Evolutionary conservation across 2,329 filamentous ascomycete genomes (phyloP).

Genomic region (Alternaria longipes): DNA sequence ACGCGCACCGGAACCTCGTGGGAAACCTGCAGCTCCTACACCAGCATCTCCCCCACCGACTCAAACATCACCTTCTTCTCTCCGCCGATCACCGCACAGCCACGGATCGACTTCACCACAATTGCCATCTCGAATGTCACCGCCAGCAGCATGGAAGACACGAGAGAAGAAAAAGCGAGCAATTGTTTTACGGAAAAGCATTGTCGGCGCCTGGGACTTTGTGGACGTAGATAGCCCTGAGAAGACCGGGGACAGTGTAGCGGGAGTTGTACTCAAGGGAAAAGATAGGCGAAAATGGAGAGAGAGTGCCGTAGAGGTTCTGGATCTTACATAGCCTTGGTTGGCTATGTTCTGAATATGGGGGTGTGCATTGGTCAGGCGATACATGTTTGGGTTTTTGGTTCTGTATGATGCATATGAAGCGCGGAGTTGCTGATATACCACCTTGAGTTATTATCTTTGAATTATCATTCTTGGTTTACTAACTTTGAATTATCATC

Average conservation of each 20-base stretch:
- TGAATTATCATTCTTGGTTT: background rate
- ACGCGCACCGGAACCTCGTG: background rate
- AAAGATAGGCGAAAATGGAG: constrained; percentile 45
- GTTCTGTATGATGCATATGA: background rate
- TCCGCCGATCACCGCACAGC: constrained; percentile 36
- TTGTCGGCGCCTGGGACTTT: constrained; percentile 45
- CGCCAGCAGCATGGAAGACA: constrained; percentile 43
- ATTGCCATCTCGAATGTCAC: constrained; percentile 4
- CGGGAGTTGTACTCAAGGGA: constrained; percentile 24
- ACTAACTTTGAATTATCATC: no score
- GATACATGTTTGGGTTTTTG: background rate
- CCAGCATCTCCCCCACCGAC: constrained; percentile 17
- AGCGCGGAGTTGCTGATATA: background rate
- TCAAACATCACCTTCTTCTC: constrained; percentile 3
- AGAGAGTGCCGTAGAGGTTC: constrained; percentile 48
- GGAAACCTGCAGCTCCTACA: background rate
- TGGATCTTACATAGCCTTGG: constrained; percentile 42
- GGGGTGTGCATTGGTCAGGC: background rate
- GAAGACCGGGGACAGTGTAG: constrained; percentile 5
- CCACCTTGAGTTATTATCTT: background rate
- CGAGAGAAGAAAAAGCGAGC: constrained; percentile 43
- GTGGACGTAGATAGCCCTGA: constrained; percentile 36
- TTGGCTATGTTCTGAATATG: background rate
- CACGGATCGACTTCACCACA: constrained; percentile 21
- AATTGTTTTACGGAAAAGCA: constrained; percentile 43